Evolutionary conservation across 768 basidiomycete species (phyloP).

Genomic region (Psilocybe sp.): DNA sequence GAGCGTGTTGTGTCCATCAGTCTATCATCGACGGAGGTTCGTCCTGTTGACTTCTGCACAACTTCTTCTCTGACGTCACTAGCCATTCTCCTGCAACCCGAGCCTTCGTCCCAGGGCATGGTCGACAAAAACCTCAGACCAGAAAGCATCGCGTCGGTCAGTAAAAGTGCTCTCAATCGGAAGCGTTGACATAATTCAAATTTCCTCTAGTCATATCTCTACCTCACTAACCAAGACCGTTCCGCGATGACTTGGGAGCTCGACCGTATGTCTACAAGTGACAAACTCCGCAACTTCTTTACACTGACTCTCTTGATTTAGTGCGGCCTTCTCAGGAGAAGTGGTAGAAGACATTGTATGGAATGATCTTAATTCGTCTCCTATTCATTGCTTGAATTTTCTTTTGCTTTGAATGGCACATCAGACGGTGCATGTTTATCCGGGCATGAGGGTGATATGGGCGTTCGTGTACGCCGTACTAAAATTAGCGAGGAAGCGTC

Average conservation of each 20-base stretch:
- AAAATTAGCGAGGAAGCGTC: no score
- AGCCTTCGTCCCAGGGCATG: constrained; percentile 40
- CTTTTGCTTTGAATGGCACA: no score
- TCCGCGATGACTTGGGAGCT: constrained; percentile 81
- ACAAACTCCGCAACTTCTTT: neutral
- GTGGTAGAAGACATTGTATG: constrained; percentile 25
- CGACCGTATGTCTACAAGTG: constrained; percentile 67
- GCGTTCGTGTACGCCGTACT: no score
- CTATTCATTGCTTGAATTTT: no score
- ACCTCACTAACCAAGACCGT: constrained; percentile 64
- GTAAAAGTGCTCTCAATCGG: constrained; percentile 14
- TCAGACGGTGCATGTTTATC: no score
- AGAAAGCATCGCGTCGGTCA: constrained; percentile 66
- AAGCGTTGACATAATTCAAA: neutral
- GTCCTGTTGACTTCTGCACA: neutral
- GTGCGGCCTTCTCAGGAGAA: constrained; percentile 47
- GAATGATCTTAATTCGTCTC: no score
- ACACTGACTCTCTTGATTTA: constrained; percentile 5
- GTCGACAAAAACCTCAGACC: constrained; percentile 52
- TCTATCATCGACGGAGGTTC: constrained; percentile 67
- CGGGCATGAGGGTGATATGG: no score
- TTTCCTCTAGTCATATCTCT: constrained; percentile 53
- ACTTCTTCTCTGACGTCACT: neutral
- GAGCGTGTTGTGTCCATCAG: constrained; percentile 27
- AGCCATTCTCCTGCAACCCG: constrained; percentile 34